Evolutionary conservation across 768 basidiomycete genomes (phyloP).

Genomic region (Lepiota subincarnata): DNA sequence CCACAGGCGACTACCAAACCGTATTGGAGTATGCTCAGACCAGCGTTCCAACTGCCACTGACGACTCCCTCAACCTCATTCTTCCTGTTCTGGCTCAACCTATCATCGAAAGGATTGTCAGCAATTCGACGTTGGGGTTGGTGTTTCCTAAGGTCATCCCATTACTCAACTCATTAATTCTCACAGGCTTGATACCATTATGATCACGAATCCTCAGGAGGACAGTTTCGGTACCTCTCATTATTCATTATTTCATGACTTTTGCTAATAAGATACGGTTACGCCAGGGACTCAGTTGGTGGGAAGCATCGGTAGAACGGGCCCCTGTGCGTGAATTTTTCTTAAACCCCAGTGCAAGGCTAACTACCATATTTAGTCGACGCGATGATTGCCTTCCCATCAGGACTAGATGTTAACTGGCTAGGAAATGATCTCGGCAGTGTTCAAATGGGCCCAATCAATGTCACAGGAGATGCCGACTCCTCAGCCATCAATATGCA

Average conservation of each 20-base stretch:
- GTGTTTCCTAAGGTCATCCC: neutral
- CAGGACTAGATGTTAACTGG: constrained; percentile 62
- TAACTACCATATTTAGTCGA: constrained; percentile 41
- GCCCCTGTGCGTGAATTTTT: constrained; percentile 52
- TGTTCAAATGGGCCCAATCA: constrained; percentile 57
- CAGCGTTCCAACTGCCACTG: constrained; percentile 54
- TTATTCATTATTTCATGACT: neutral
- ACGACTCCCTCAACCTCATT: constrained; percentile 56
- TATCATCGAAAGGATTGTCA: constrained; percentile 70
- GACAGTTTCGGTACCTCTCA: constrained; percentile 49
- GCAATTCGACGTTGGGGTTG: constrained; percentile 48
- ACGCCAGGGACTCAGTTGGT: constrained; percentile 45
- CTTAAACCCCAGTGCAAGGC: neutral
- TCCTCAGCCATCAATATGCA: constrained; percentile 54
- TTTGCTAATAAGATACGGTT: constrained; percentile 1
- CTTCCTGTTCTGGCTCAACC: constrained; percentile 68
- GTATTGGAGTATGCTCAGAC: constrained; percentile 57
- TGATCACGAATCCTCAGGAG: constrained; percentile 57
- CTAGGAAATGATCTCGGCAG: constrained; percentile 50
- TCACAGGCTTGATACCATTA: constrained; percentile 50
- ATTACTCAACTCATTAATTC: neutral
- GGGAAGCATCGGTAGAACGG: constrained; percentile 64
- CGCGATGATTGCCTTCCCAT: constrained; percentile 60
- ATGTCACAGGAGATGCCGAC: constrained; percentile 61
- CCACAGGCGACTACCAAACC: constrained; percentile 58